Conservation (phyloP, 2,329 filamentous ascomycete species). For the Aspergillus ochraceoroseus region DNA sequence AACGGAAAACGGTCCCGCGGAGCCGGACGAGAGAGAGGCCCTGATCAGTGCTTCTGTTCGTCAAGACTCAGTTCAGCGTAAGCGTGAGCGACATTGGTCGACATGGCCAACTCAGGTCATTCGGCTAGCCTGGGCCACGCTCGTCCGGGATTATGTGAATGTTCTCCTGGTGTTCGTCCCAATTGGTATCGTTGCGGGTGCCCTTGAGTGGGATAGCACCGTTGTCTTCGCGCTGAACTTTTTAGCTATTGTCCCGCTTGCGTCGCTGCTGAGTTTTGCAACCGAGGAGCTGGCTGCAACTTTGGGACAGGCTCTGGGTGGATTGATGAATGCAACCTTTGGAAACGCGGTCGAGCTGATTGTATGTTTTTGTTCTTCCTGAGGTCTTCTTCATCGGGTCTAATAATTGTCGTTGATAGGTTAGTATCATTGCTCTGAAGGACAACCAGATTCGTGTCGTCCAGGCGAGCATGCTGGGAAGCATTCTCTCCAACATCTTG, state of each 20-base stretch:
- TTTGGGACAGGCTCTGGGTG: conserved; percentile 58
- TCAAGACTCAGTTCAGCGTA: conserved; percentile 27
- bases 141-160: conserved; percentile 54
- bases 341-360: conserved; percentile 63
- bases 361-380: conserved; percentile 50
- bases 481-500: conserved; percentile 88
- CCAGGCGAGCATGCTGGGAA: conserved; percentile 96
- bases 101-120: conserved; percentile 38
- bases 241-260: conserved; percentile 59
- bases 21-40: conserved; percentile 34
- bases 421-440: conserved; percentile 83
- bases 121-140: conserved; percentile 42
- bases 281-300: conserved; percentile 60
- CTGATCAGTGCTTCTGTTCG: conserved; percentile 27
- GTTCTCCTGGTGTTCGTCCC: conserved; percentile 61
- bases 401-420: conserved; percentile 47
- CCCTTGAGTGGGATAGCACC: conserved; percentile 54
- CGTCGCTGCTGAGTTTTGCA: conserved; percentile 59
- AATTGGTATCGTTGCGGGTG: conserved; percentile 58
- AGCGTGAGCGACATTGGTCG: conserved; percentile 37
- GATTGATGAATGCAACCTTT: conserved; percentile 62
- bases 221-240: conserved; percentile 61
- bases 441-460: conserved; percentile 89
- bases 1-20: conserved; percentile 28
- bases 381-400: background rate